Percentiles rank a stretch among this genome's conserved stretches.
phyloP scores from a whole-genome alignment of 2,329 filamentous ascomycete genomes.

The Colletotrichum caudatum region DNA sequence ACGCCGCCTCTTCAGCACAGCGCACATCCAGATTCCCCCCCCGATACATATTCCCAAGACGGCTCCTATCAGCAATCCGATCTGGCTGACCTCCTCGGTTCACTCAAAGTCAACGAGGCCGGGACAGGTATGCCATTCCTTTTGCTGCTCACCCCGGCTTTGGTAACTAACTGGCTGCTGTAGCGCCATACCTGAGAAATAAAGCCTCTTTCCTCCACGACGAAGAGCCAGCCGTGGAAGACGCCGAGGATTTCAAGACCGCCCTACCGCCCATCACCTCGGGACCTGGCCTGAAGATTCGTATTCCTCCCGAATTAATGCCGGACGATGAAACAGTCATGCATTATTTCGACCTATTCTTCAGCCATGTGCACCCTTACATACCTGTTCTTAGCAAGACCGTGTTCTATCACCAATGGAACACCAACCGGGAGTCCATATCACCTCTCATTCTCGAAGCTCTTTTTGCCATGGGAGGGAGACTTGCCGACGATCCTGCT shows the following conservation, averaged over 20 bases:
- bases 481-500: constrained; percentile 84
- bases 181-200: constrained; percentile 86
- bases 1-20: constrained; percentile 63
- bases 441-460: constrained; percentile 91
- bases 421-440: constrained; percentile 82
- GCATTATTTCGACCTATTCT: constrained; percentile 91
- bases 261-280: constrained; percentile 75
- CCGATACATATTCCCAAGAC: constrained; percentile 69
- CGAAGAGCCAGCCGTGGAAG: constrained; percentile 75
- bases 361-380: constrained; percentile 90
- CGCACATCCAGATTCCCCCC: constrained; percentile 56
- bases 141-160: constrained; percentile 8
- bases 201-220: constrained; percentile 64
- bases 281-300: constrained; percentile 80
- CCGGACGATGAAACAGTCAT: constrained; percentile 84
- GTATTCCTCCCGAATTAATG: constrained; percentile 94
- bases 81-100: constrained; percentile 84
- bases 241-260: constrained; percentile 79
- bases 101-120: constrained; percentile 86
- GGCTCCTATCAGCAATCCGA: constrained; percentile 74
- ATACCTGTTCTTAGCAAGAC: constrained; percentile 88
- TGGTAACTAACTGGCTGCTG: constrained; percentile 1
- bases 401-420: constrained; percentile 91
- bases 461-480: constrained; percentile 88
- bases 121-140: constrained; percentile 76